These are phyloP conservation scores for Pseudozyma pruni DNA, from an alignment of 1,284 basidiomycete genomes.

Conservation along the genomic window DNA sequence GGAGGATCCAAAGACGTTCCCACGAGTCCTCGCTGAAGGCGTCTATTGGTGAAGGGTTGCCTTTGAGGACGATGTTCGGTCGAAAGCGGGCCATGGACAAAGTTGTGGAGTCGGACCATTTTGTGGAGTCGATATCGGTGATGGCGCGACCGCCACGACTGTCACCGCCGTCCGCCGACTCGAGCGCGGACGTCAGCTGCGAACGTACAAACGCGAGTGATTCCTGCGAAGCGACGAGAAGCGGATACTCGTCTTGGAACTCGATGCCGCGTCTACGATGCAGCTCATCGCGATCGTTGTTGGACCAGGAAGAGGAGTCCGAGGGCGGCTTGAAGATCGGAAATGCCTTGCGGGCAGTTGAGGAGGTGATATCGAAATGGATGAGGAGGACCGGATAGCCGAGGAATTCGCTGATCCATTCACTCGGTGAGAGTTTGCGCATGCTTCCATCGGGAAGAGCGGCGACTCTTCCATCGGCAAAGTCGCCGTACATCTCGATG, in stretches of 20 bases:
- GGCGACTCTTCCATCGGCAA: slow-evolving; percentile 45
- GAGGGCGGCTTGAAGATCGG: slow-evolving; percentile 55
- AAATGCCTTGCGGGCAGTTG: slow-evolving; percentile 26
- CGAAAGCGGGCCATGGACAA: slow-evolving; percentile 49
- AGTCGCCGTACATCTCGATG: slow-evolving; percentile 54
- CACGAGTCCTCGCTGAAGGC: slow-evolving; percentile 53
- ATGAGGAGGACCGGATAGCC: slow-evolving; percentile 52
- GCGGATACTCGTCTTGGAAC: slow-evolving; percentile 60
- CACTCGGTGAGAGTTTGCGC: slow-evolving; percentile 20
- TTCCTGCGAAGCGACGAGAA: slow-evolving; percentile 49
- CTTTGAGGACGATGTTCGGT: slow-evolving; percentile 49
- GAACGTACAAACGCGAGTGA: slow-evolving; percentile 30
- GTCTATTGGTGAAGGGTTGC: neutral
- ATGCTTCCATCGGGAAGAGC: neutral
- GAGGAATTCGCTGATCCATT: slow-evolving; percentile 54
- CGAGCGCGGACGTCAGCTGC: slow-evolving; percentile 30
- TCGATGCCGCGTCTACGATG: slow-evolving; percentile 42
- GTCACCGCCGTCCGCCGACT: neutral
- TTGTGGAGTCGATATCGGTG: slow-evolving; percentile 6
- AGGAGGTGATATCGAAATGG: slow-evolving; percentile 51
- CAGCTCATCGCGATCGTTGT: slow-evolving; percentile 14
- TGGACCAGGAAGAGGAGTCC: slow-evolving; percentile 5
- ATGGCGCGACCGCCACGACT: slow-evolving; percentile 26
- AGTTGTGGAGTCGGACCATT: slow-evolving; percentile 7
- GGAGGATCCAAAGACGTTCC: slow-evolving; percentile 49